Evolutionary conservation across 2,329 filamentous ascomycete genomes (phyloP).

Genomic region (Penicillium sp.): DNA sequence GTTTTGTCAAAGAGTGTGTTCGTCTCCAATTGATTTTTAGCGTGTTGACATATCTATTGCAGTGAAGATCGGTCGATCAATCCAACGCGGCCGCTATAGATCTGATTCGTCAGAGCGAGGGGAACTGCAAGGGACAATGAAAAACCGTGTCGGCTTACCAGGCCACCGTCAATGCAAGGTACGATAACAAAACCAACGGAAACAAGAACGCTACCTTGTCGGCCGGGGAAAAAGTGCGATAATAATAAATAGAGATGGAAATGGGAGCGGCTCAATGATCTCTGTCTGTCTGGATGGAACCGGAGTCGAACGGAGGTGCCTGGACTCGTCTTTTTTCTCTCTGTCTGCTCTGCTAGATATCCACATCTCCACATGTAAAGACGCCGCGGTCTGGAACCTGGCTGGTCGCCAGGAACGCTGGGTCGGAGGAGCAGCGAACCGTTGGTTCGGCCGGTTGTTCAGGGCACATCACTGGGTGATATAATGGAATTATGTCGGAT

Average conservation of each 20-base stretch:
- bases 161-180: constrained; percentile 19
- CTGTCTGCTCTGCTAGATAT: background rate
- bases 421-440: constrained; percentile 17
- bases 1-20: constrained; percentile 10
- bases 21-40: constrained; percentile 16
- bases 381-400: constrained; percentile 15
- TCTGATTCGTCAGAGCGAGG: constrained; percentile 17
- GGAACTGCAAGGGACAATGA: constrained; percentile 18
- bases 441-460: constrained; percentile 13
- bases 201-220: background rate
- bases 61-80: constrained; percentile 16
- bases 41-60: constrained; percentile 25
- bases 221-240: background rate
- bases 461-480: constrained; percentile 12
- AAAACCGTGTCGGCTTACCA: constrained; percentile 5
- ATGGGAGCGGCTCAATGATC: background rate
- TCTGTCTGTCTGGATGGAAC: background rate
- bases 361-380: constrained; percentile 13
- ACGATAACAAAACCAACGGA: constrained; percentile 3
- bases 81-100: constrained; percentile 17
- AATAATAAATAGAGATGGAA: constrained; percentile 6
- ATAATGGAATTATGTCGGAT: constrained; percentile 11
- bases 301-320: constrained; percentile 9
- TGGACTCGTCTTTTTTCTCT: constrained; percentile 6
- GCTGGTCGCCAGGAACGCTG: constrained; percentile 17